Evolutionary conservation across 148 eudicot species (phyloP).

Genomic region (Fagopyrum homotropicum): DNA sequence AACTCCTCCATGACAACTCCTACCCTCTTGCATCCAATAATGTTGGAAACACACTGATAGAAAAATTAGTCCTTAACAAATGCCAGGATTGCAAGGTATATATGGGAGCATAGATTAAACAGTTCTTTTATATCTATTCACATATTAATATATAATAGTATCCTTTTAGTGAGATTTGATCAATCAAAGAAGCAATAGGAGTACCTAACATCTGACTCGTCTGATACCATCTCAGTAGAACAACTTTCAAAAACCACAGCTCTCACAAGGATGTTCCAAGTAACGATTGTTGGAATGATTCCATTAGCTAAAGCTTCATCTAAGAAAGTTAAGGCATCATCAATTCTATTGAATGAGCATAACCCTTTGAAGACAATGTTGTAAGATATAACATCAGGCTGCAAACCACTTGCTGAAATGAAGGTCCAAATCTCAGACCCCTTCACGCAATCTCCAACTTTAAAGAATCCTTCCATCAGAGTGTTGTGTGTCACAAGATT

Average conservation of each 20-base stretch:
- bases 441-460: slow-evolving; percentile 41
- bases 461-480: slow-evolving; percentile 80
- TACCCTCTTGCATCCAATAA: slow-evolving; percentile 8
- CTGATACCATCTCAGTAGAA: slow-evolving; percentile 2
- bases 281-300: slow-evolving; percentile 46
- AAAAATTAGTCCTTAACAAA: neutral
- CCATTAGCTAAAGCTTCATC: slow-evolving; percentile 53
- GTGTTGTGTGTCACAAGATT: slow-evolving; percentile 84
- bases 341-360: slow-evolving; percentile 53
- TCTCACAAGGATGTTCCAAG: slow-evolving; percentile 87
- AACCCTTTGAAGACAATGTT: slow-evolving; percentile 79
- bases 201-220: neutral
- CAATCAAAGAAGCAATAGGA: neutral
- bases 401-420: slow-evolving; percentile 44
- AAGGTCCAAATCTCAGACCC: slow-evolving; percentile 71
- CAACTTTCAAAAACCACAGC: slow-evolving; percentile 36
- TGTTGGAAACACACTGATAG: neutral
- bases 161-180: neutral
- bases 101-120: neutral
- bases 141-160: slow-evolving; percentile 1
- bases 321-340: slow-evolving; percentile 47
- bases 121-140: neutral
- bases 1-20: neutral
- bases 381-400: slow-evolving; percentile 79
- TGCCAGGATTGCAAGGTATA: neutral